phyloP scores from a whole-genome alignment of 345 rosid genomes.

The Brassica carinata region DNA sequence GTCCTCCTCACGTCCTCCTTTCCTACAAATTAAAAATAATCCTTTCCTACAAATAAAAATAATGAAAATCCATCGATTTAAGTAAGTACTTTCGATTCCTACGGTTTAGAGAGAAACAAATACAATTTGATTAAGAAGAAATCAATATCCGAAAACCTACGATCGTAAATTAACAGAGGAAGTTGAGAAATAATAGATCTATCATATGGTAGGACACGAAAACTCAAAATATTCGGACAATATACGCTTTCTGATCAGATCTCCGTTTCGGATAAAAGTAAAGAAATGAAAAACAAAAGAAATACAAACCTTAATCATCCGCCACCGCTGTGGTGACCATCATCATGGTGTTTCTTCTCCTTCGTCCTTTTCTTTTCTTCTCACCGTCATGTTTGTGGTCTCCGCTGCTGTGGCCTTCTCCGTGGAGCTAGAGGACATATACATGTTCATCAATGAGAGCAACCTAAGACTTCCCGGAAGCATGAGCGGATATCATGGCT shows the following conservation, averaged over 20 bases:
- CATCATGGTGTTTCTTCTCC: constrained; percentile 44
- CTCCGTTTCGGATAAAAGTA: background rate
- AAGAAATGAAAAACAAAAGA: background rate
- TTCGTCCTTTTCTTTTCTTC: constrained; percentile 51
- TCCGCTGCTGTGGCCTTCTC: constrained; percentile 33
- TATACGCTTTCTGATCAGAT: background rate
- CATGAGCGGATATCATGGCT: background rate
- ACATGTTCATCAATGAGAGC: background rate
- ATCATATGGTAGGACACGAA: background rate
- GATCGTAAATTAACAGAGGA: too few relatives aligned
- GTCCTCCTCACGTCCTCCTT: background rate
- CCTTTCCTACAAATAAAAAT: background rate
- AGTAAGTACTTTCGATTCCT: background rate
- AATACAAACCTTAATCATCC: constrained; percentile 51
- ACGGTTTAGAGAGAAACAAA: too few relatives aligned
- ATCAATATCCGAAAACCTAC: too few relatives aligned
- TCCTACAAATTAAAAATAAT: constrained; percentile 6
- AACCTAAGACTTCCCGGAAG: background rate
- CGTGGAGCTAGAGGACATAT: constrained; percentile 36
- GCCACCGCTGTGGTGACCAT: constrained; percentile 60
- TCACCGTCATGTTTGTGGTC: constrained; percentile 38
- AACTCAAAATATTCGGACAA: background rate
- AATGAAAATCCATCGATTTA: background rate
- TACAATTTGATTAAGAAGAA: too few relatives aligned
- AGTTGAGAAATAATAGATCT: background rate